These are phyloP conservation scores for Calonectria naviculata DNA, from an alignment of 2,329 filamentous ascomycete species.

Conservation along the genomic window DNA sequence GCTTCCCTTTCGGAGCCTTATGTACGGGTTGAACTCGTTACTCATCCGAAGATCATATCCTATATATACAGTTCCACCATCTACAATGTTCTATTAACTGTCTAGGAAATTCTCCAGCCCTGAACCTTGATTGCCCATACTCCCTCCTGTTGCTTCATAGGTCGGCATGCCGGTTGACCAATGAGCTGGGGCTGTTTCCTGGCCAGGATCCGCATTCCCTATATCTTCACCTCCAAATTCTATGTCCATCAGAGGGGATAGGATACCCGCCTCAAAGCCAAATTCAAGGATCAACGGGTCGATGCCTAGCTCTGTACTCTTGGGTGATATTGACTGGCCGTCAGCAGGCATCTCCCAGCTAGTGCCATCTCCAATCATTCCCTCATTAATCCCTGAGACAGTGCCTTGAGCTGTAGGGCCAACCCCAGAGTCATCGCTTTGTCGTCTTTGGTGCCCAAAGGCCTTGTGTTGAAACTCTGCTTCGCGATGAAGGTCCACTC, in stretches of 20 bases:
- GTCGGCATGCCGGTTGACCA: neutral
- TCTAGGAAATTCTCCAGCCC: slow-evolving; percentile 1
- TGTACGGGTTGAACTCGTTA: neutral
- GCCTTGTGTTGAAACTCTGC: neutral
- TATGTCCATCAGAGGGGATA: slow-evolving; percentile 12
- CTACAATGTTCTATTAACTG: neutral
- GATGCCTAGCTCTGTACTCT: neutral
- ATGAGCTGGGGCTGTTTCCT: neutral
- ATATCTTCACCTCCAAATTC: neutral
- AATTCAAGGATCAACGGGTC: slow-evolving; percentile 10
- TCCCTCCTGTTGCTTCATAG: neutral
- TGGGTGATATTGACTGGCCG: neutral
- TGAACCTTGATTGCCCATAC: neutral
- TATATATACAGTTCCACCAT: neutral
- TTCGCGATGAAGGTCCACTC: neutral
- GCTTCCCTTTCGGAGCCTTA: neutral
- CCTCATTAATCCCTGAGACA: neutral
- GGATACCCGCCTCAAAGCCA: slow-evolving; percentile 8
- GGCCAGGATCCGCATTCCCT: neutral
- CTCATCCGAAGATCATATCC: neutral
- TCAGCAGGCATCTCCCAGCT: neutral
- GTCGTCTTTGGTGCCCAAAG: neutral
- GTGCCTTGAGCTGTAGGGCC: neutral
- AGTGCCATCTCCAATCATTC: neutral
- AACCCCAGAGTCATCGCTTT: neutral